Conservation (phyloP, 805 yeast species). For the Lachancea sp. region DNA sequence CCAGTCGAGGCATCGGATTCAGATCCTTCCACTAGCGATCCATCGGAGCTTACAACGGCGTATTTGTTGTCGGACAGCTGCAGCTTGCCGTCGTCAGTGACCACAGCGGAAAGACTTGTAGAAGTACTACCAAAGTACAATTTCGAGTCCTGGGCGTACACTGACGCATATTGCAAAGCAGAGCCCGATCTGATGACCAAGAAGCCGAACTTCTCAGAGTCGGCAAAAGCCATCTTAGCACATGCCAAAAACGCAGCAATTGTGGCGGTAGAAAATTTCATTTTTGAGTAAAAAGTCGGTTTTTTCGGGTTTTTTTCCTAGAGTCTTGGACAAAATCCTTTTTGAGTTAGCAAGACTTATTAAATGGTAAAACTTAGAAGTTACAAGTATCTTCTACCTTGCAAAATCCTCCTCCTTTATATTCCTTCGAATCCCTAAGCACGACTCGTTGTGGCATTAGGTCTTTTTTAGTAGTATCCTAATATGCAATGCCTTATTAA, state of each 20-base stretch:
- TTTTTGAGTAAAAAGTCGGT: no score
- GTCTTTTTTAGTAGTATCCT: background rate
- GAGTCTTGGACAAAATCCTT: no score
- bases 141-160: slow-evolving; percentile 18
- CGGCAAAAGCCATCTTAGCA: slow-evolving; percentile 27
- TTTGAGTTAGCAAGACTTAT: no score
- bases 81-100: slow-evolving; percentile 32
- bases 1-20: slow-evolving; percentile 29
- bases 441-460: no score
- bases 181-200: slow-evolving; percentile 35
- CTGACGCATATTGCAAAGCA: slow-evolving; percentile 28
- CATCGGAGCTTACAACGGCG: slow-evolving; percentile 25
- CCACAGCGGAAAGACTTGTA: slow-evolving; percentile 14
- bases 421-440: no score
- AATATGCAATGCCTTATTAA: background rate
- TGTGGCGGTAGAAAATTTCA: slow-evolving; percentile 23
- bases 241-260: slow-evolving; percentile 24
- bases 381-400: no score
- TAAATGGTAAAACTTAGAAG: no score
- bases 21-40: slow-evolving; percentile 19
- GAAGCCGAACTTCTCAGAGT: slow-evolving; percentile 34
- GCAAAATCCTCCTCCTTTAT: no score
- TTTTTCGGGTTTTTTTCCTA: no score
- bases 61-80: slow-evolving; percentile 26
- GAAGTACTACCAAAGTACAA: slow-evolving; percentile 15